Evolutionary conservation across 1,139 yeast species (phyloP).

Genomic region (Debaryomyces sp.): DNA sequence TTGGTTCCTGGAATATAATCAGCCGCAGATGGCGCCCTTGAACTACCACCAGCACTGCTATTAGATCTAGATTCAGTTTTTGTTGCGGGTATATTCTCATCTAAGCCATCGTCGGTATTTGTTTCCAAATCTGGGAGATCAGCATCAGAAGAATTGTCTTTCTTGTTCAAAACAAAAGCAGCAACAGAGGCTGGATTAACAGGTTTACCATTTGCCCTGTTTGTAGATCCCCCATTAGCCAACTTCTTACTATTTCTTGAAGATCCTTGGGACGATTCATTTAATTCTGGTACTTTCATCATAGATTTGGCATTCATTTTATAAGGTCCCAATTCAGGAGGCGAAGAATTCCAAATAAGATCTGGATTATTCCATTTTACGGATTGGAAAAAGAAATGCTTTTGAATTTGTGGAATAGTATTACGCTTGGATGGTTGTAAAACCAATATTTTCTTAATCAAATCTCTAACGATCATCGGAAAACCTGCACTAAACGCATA

Average conservation of each 20-base stretch:
- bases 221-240: conserved; percentile 12
- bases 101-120: conserved; percentile 7
- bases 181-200: conserved; percentile 49
- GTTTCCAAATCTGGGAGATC: conserved; percentile 17
- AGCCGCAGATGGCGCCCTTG: conserved; percentile 12
- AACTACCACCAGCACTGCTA: conserved; percentile 3
- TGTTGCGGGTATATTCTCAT: neutral
- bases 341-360: conserved; percentile 66
- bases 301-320: conserved; percentile 57
- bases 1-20: conserved; percentile 62
- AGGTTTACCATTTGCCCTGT: conserved; percentile 9
- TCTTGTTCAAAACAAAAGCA: conserved; percentile 43
- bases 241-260: conserved; percentile 12
- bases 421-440: conserved; percentile 48
- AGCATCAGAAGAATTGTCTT: conserved; percentile 21
- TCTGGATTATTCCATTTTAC: conserved; percentile 66
- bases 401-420: conserved; percentile 38
- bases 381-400: conserved; percentile 71
- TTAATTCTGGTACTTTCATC: conserved; percentile 54
- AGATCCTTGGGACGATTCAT: conserved; percentile 26
- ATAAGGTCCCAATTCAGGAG: conserved; percentile 78
- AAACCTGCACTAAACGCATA: conserved; percentile 64
- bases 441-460: conserved; percentile 47
- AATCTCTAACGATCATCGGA: conserved; percentile 49
- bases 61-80: conserved; percentile 5